Conservation (phyloP, 2,329 filamentous ascomycete genomes). For the Sporothrix humicola region DNA sequence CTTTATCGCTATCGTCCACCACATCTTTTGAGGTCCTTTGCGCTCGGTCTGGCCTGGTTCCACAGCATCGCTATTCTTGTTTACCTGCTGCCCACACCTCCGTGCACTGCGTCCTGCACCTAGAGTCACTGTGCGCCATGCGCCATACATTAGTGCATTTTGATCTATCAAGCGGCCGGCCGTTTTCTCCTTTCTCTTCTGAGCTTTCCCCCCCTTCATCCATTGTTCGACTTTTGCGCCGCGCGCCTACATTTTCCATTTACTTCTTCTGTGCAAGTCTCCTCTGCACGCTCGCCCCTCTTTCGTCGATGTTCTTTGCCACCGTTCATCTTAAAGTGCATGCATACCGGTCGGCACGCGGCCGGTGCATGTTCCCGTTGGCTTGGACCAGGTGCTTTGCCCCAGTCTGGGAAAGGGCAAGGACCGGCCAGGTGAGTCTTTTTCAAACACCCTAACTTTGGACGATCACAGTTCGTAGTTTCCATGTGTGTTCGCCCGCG, state of each 20-base stretch:
- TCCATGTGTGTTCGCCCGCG: no score
- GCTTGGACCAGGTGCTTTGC: constrained; percentile 11
- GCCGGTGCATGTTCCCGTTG: constrained; percentile 23
- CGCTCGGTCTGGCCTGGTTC: background rate
- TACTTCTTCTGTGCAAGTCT: background rate
- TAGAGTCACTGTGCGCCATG: background rate
- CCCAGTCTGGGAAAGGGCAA: no score
- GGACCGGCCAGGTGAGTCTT: constrained; percentile 2
- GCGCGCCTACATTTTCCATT: background rate
- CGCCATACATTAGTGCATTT: background rate
- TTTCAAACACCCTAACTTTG: background rate
- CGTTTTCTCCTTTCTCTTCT: background rate
- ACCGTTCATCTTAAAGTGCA: constrained; percentile 4
- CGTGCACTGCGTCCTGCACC: constrained; percentile 5
- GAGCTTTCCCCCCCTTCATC: background rate
- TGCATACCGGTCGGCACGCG: constrained; percentile 19
- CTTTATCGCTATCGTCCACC: background rate
- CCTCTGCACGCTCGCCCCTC: background rate
- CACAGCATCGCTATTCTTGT: background rate
- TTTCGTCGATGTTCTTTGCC: background rate
- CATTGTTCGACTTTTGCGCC: constrained; percentile 10
- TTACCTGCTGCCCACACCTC: background rate
- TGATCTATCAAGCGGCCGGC: background rate
- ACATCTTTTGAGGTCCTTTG: background rate
- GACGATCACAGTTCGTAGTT: no score